These are phyloP conservation scores for Melampsora larici-populina DNA, from an alignment of 1,284 basidiomycete genomes.

Conservation along the genomic window DNA sequence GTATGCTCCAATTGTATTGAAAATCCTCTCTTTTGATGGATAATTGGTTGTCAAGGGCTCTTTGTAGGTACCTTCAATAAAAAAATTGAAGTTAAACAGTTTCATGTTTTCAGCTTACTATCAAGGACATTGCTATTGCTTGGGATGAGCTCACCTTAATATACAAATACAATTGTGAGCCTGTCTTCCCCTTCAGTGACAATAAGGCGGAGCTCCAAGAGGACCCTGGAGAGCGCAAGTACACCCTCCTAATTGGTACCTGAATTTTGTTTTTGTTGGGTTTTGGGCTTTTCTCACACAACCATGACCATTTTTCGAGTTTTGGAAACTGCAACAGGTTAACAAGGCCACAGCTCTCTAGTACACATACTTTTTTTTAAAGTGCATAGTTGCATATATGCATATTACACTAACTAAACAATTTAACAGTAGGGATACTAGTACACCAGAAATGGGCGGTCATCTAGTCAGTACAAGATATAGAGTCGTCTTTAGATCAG, in stretches of 20 bases:
- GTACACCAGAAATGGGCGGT: too few relatives aligned
- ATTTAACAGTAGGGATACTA: too few relatives aligned
- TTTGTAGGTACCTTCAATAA: neutral
- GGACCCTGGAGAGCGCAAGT: too few relatives aligned
- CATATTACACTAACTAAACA: too few relatives aligned
- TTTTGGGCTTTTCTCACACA: too few relatives aligned
- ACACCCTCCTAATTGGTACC: too few relatives aligned
- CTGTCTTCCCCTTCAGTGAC: neutral
- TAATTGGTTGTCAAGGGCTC: neutral
- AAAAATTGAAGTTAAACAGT: neutral
- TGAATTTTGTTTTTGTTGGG: too few relatives aligned
- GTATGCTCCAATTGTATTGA: too few relatives aligned
- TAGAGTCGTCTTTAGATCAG: too few relatives aligned
- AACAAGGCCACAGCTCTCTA: neutral
- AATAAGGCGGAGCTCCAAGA: neutral
- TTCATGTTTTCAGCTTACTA: neutral
- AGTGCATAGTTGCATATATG: too few relatives aligned
- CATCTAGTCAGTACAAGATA: too few relatives aligned
- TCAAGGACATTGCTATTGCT: neutral
- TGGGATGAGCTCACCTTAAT: neutral
- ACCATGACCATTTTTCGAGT: neutral
- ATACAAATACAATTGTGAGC: neutral
- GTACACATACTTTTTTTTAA: neutral
- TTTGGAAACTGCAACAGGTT: neutral
- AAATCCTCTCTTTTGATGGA: too few relatives aligned